Percentiles rank a stretch among this genome's conserved stretches.
phyloP scores from a whole-genome alignment of 768 basidiomycete genomes.

The Hypsizygus marmoreus region DNA sequence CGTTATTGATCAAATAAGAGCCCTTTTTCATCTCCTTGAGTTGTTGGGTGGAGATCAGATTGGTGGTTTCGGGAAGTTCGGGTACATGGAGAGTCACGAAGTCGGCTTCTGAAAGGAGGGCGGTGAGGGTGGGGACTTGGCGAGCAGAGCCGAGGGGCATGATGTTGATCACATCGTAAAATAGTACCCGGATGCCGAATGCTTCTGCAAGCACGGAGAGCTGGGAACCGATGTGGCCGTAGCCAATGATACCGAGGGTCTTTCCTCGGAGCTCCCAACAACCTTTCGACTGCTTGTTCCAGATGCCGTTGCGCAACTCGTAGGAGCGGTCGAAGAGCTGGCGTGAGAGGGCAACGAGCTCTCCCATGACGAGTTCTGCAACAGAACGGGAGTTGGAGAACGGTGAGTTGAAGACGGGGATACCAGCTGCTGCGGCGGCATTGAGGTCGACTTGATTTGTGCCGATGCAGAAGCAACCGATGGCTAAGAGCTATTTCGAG shows the following conservation, averaged over 20 bases:
- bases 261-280: slow-evolving; percentile 99
- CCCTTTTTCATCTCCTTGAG: slow-evolving; percentile 93
- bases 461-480: slow-evolving; percentile 99
- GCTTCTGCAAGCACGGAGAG: slow-evolving; percentile 96
- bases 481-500: slow-evolving; percentile 75
- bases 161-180: slow-evolving; percentile 93
- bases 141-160: slow-evolving; percentile 96
- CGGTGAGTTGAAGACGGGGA: slow-evolving; percentile 99
- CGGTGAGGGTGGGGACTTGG: slow-evolving; percentile 79
- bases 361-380: slow-evolving; percentile 94
- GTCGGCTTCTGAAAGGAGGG: slow-evolving; percentile 79
- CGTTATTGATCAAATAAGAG: slow-evolving; percentile 96
- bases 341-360: slow-evolving; percentile 91
- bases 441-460: slow-evolving; percentile 95
- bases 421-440: slow-evolving; percentile 82
- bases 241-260: slow-evolving; percentile 96
- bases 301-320: slow-evolving; percentile 87
- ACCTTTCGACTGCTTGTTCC: slow-evolving; percentile 98
- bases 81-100: slow-evolving; percentile 97
- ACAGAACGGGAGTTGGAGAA: slow-evolving; percentile 99
- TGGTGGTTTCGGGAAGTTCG: slow-evolving; percentile 92
- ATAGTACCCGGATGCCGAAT: slow-evolving; percentile 93
- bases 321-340: slow-evolving; percentile 87
- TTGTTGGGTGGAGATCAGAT: slow-evolving; percentile 83
- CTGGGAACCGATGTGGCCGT: slow-evolving; percentile 98